Conservation (phyloP, 2,329 filamentous ascomycete genomes). For the Xylaria sp. region DNA sequence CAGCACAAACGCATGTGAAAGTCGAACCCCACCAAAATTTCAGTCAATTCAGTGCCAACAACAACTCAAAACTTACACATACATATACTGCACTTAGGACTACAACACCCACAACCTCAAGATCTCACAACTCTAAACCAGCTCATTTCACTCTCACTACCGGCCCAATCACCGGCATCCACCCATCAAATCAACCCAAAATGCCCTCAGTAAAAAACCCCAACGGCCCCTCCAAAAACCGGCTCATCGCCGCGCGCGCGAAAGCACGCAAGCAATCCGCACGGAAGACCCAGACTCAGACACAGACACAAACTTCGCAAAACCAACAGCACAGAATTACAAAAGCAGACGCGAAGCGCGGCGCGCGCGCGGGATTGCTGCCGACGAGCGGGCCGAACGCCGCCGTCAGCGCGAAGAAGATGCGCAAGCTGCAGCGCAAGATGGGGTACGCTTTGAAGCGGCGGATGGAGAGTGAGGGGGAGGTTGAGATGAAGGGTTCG, state of each 20-base stretch:
- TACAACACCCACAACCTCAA: neutral
- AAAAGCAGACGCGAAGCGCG: conserved; percentile 54
- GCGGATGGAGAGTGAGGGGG: conserved; percentile 48
- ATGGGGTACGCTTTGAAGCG: conserved; percentile 61
- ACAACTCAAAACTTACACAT: no score
- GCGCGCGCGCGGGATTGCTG: conserved; percentile 63
- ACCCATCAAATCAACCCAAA: neutral
- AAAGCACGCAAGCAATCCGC: conserved; percentile 54
- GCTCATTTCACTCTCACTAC: no score
- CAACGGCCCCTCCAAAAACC: conserved; percentile 66
- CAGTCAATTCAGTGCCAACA: neutral
- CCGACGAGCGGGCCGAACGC: conserved; percentile 66
- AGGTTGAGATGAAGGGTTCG: conserved; percentile 51
- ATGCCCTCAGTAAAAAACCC: conserved; percentile 70
- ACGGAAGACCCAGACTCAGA: conserved; percentile 53
- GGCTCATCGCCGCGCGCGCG: conserved; percentile 58
- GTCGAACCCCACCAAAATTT: conserved; percentile 23
- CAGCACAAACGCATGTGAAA: neutral
- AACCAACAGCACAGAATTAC: conserved; percentile 36
- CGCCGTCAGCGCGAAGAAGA: conserved; percentile 65
- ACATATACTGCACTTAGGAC: neutral
- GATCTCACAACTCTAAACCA: neutral
- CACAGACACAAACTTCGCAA: conserved; percentile 43
- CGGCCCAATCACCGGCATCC: no score
- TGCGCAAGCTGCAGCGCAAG: conserved; percentile 66